A percentile compares a stretch with the other conserved stretches of the same genome.
phyloP scores from a whole-genome alignment of 2,329 filamentous ascomycete genomes.

The Scedosporium apiospermum region DNA sequence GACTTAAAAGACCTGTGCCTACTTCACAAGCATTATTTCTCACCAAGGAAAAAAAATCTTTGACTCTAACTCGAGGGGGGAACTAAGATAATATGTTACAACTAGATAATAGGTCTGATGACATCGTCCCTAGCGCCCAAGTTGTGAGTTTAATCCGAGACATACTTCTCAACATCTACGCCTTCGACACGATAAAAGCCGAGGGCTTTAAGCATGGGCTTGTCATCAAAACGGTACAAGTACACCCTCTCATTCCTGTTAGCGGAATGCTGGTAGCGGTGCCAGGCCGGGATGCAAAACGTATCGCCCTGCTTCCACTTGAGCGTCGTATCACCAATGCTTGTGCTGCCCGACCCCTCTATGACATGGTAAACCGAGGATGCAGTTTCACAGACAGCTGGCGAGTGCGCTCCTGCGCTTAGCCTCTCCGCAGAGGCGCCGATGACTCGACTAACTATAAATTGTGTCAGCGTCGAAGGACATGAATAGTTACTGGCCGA shows the following conservation, averaged over 20 bases:
- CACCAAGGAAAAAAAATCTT: too few relatives aligned
- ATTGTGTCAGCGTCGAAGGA: neutral
- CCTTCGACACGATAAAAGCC: conserved; percentile 37
- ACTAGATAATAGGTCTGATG: too few relatives aligned
- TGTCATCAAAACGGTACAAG: conserved; percentile 44
- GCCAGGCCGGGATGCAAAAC: conserved; percentile 44
- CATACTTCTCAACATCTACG: conserved; percentile 28
- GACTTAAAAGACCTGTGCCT: too few relatives aligned
- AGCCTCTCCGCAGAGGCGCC: conserved; percentile 38
- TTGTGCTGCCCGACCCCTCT: conserved; percentile 30
- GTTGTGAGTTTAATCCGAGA: conserved; percentile 12
- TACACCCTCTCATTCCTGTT: conserved; percentile 26
- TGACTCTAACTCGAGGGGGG: too few relatives aligned
- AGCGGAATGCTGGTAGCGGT: conserved; percentile 37
- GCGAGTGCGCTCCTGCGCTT: conserved; percentile 23
- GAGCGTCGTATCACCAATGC: conserved; percentile 26
- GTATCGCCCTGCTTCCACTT: conserved; percentile 42
- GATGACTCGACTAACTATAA: conserved; percentile 32
- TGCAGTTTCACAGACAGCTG: conserved; percentile 33
- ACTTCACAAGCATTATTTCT: too few relatives aligned
- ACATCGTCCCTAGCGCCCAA: too few relatives aligned
- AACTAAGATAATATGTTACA: too few relatives aligned
- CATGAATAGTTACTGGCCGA: neutral
- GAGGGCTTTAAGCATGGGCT: conserved; percentile 40
- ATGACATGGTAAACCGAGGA: conserved; percentile 46